phyloP scores from a whole-genome alignment of 352 stramenopile genomes.

The Globisporangium abappressorium region DNA sequence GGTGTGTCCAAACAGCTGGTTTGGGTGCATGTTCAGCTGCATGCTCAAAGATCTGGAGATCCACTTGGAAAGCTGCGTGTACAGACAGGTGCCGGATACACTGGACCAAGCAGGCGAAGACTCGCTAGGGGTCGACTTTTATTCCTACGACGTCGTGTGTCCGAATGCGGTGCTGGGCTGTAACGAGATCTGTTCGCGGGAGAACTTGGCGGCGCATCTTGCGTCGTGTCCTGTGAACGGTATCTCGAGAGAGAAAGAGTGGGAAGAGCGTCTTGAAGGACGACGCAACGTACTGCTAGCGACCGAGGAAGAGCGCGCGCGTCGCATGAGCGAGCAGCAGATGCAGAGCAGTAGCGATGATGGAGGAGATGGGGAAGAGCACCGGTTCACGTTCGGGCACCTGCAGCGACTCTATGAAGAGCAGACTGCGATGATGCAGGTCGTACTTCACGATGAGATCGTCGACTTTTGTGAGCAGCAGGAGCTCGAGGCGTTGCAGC shows the following conservation, averaged over 20 bases:
- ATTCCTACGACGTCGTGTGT: constrained; percentile 84
- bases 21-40: constrained; percentile 83
- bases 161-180: constrained; percentile 80
- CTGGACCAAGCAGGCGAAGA: constrained; percentile 64
- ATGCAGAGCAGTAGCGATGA: constrained; percentile 19
- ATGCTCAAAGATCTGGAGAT: constrained; percentile 78
- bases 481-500: constrained; percentile 31
- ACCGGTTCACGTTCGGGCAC: constrained; percentile 52
- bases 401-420: constrained; percentile 80
- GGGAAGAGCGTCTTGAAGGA: constrained; percentile 68
- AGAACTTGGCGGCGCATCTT: constrained; percentile 66
- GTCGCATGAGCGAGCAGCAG: constrained; percentile 58
- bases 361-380: constrained; percentile 19
- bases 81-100: constrained; percentile 73
- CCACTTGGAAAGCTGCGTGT: constrained; percentile 65
- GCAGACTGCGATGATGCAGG: constrained; percentile 73
- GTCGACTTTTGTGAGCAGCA: constrained; percentile 53
- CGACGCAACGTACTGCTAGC: constrained; percentile 61
- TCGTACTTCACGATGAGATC: constrained; percentile 79
- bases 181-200: constrained; percentile 72
- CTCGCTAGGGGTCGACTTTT: constrained; percentile 49
- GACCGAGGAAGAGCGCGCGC: constrained; percentile 70
- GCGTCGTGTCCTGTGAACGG: constrained; percentile 61
- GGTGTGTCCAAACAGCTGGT: constrained; percentile 84
- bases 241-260: constrained; percentile 76